Evolutionary conservation across 2,329 filamentous ascomycete genomes (phyloP).

Genomic region (Colletotrichum aenigma): DNA sequence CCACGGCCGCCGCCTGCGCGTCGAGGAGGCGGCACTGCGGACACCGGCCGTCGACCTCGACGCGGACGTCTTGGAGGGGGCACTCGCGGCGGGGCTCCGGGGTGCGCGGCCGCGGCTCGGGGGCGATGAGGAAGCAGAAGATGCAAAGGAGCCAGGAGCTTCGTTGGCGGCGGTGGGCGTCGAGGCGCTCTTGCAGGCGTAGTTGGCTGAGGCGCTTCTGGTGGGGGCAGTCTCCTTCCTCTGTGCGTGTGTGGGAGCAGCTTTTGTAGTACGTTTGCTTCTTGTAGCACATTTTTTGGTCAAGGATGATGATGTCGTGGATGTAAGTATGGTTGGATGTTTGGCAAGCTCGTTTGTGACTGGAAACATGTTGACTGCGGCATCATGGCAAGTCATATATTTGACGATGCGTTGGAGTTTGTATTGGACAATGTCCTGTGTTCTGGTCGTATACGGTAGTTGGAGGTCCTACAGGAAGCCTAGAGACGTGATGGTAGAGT

Average conservation of each 20-base stretch:
- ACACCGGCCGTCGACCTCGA: neutral
- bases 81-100: neutral
- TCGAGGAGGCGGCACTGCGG: neutral
- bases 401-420: neutral
- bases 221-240: neutral
- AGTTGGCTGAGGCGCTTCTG: neutral
- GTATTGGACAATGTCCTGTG: neutral
- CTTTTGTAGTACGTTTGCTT: slow-evolving; percentile 1
- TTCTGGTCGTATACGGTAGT: neutral
- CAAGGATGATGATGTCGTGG: neutral
- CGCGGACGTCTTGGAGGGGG: neutral
- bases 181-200: neutral
- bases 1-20: neutral
- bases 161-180: neutral
- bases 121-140: neutral
- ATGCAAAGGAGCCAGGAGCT: neutral
- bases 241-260: neutral
- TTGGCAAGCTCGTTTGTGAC: neutral
- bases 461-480: neutral
- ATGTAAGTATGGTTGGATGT: neutral
- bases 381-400: neutral
- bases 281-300: slow-evolving; percentile 4
- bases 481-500: neutral
- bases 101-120: neutral
- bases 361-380: neutral